Evolutionary conservation across 2,329 filamentous ascomycete genomes (phyloP).

Genomic region (Thermothelomyces thermophilus): DNA sequence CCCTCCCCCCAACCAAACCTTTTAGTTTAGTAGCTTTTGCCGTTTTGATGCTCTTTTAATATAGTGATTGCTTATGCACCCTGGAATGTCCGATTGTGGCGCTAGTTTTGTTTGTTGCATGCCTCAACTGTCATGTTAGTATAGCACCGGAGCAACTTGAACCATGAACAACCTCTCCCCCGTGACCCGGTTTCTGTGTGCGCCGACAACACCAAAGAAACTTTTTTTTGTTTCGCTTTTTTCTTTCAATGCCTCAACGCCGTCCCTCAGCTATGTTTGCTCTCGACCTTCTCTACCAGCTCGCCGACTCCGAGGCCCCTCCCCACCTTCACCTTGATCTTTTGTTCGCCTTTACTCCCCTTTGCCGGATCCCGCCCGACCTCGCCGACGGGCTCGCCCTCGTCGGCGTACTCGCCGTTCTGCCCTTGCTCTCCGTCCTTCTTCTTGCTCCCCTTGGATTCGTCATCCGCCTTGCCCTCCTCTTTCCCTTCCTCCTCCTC

Average conservation of each 20-base stretch:
- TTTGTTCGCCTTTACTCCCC: conserved; percentile 38
- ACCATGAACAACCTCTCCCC: too few relatives aligned
- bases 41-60: too few relatives aligned
- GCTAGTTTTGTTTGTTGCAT: too few relatives aligned
- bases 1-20: too few relatives aligned
- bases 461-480: neutral
- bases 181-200: too few relatives aligned
- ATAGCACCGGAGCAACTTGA: too few relatives aligned
- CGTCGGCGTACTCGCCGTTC: conserved; percentile 20
- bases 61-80: too few relatives aligned
- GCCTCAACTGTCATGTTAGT: too few relatives aligned
- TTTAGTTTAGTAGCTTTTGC: too few relatives aligned
- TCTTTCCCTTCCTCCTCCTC: conserved; percentile 32
- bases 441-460: neutral
- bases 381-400: conserved; percentile 56
- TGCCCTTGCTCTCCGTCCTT: conserved; percentile 35
- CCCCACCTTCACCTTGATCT: conserved; percentile 81
- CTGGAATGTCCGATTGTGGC: too few relatives aligned
- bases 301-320: conserved; percentile 71
- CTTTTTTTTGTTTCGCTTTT: neutral
- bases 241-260: neutral
- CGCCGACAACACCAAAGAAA: neutral
- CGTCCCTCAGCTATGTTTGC: conserved; percentile 31
- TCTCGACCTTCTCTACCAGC: conserved; percentile 65
- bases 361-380: conserved; percentile 44